Percentiles rank a stretch among this genome's conserved stretches.
Conservation (phyloP, 352 stramenopile species). For the Pythium brachiatum region DNA sequence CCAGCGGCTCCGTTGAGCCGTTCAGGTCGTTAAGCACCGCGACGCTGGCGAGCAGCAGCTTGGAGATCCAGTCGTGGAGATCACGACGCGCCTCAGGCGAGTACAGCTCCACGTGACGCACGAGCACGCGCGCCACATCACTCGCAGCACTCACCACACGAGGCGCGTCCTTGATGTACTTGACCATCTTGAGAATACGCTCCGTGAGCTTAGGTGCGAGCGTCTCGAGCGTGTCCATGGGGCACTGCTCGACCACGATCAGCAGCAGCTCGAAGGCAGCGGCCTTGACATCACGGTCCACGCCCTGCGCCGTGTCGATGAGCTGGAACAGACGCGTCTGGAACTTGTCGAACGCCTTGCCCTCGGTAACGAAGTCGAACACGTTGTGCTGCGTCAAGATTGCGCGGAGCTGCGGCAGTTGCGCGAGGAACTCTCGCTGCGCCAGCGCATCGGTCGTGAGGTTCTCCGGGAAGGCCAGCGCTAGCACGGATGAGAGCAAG, state of each 20-base stretch:
- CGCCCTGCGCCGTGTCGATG: constrained; percentile 37
- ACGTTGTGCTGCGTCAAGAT: constrained; percentile 68
- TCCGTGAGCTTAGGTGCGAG: constrained; percentile 58
- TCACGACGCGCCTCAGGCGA: constrained; percentile 57
- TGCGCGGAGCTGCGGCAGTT: constrained; percentile 45
- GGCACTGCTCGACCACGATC: constrained; percentile 55
- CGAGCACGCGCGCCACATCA: constrained; percentile 41
- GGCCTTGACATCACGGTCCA: constrained; percentile 32
- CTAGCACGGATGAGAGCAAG: constrained; percentile 73
- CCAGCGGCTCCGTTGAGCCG: constrained; percentile 28
- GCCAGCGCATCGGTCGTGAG: constrained; percentile 38
- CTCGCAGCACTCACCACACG: constrained; percentile 37
- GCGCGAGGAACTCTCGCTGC: constrained; percentile 44
- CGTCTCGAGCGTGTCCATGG: constrained; percentile 54
- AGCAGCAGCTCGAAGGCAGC: constrained; percentile 63
- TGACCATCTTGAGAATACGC: constrained; percentile 62
- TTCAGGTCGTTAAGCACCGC: constrained; percentile 36
- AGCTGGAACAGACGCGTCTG: constrained; percentile 58
- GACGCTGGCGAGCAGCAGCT: constrained; percentile 57
- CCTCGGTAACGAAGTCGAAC: constrained; percentile 66
- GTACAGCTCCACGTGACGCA: constrained; percentile 51
- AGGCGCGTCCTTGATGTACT: constrained; percentile 44
- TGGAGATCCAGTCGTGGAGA: constrained; percentile 54
- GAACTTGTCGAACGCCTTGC: constrained; percentile 78
- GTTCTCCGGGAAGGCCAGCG: constrained; percentile 63